Evolutionary conservation across 2,329 filamentous ascomycete species (phyloP), one percentile per base, ranked within the genome.

Genomic region (Talaromyces rugulosus): DNA sequence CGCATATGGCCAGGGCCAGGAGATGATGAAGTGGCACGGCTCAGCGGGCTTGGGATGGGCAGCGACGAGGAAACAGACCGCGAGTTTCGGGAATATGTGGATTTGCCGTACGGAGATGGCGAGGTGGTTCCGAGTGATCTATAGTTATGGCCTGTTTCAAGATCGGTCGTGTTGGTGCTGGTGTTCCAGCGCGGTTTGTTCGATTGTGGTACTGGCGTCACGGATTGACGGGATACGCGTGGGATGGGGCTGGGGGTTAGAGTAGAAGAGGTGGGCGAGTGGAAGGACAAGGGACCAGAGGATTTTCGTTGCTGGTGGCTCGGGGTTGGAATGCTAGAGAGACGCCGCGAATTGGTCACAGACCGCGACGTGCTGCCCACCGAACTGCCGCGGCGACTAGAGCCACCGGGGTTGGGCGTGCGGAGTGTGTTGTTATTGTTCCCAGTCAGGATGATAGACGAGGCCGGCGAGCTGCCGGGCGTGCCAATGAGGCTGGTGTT

Each of bases 111-210:
- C 0, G 85, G 82, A 64, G 83, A 87, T 0, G 86, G 85, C 1
- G 85, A 85, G 6, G 84, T 87, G 52, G 85, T 75, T 40, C 76
- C 84, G 11, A 88, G 75, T 11, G 88, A 85, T 68, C 85, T 88
- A 76, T 87, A 89, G 71, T 86, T 85, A 72, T 89, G 87, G 30
- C 87, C 87, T n/a, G 85, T 83, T 34, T 88, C 82, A n/a, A 87
- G 78, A 64, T 87, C 83, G 6, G 78, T 77, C 4, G 85, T 83
- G 68, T 89, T 91, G 5, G 87, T 85, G 33, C 87, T 89, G 11
- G 70, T 71, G 70, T 88, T 94, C 91, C 91, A 95, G 62, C 87
- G 83, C 3, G 91, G 91, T 57, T 89, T 86, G 61, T 84, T 80
- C 62, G 23, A 23, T 23, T 23, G 23, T 23, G 83, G 77, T 23